These are phyloP conservation scores for Trichoderma atroviride DNA, from an alignment of 2,329 filamentous ascomycete species.

Conservation along the genomic window DNA sequence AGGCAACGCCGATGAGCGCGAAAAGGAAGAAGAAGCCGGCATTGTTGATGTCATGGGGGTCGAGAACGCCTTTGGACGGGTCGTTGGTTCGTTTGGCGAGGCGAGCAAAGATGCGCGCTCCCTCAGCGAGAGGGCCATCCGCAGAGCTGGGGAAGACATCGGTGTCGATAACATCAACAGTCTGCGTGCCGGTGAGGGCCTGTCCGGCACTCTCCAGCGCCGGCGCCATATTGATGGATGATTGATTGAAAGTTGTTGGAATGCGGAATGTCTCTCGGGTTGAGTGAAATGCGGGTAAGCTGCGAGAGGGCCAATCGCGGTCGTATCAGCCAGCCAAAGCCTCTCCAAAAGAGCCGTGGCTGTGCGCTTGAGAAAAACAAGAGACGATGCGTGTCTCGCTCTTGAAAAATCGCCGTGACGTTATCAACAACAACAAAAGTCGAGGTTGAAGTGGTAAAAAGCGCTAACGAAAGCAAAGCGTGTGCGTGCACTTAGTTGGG, in stretches of 20 bases:
- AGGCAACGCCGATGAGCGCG: constrained; percentile 75
- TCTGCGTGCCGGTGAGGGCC: constrained; percentile 32
- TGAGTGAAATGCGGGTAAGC: not conserved
- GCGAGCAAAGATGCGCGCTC: constrained; percentile 46
- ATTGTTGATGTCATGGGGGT: constrained; percentile 62
- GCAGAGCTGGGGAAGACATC: constrained; percentile 34
- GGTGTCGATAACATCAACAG: constrained; percentile 26
- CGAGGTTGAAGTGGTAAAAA: not conserved
- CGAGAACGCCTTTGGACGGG: constrained; percentile 53
- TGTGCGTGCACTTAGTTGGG: constrained; percentile 31
- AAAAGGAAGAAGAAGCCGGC: constrained; percentile 82
- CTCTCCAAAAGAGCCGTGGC: constrained; percentile 13
- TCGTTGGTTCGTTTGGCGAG: constrained; percentile 38
- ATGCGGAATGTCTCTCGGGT: constrained; percentile 29
- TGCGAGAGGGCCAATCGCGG: not conserved
- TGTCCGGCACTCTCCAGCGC: constrained; percentile 40
- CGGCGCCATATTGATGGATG: constrained; percentile 44
- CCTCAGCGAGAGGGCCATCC: constrained; percentile 47
- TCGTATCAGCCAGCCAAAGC: constrained; percentile 36
- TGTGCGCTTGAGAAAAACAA: not conserved
- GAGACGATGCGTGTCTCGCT: not conserved
- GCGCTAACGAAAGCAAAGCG: not conserved
- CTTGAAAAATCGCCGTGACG: not conserved
- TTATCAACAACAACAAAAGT: not conserved
- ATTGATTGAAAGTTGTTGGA: constrained; percentile 28